phyloP scores from a whole-genome alignment of 345 rosid genomes.

The Noccaea bulbosa region DNA sequence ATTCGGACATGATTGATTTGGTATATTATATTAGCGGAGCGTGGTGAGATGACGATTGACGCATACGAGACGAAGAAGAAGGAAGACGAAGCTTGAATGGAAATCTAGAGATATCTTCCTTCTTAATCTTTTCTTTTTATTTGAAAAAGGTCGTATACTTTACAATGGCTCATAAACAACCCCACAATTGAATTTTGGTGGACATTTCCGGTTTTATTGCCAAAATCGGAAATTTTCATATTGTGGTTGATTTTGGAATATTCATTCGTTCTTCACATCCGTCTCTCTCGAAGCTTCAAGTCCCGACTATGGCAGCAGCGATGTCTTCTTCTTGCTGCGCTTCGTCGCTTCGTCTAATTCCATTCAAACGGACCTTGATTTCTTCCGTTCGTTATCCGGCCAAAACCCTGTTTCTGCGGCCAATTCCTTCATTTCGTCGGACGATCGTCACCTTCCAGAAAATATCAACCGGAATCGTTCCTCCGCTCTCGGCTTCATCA shows the following conservation, averaged over 20 bases:
- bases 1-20: constrained; percentile 42
- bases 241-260: constrained; percentile 9
- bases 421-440: constrained; percentile 38
- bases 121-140: not conserved
- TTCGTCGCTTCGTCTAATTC: constrained; percentile 31
- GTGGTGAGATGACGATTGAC: constrained; percentile 29
- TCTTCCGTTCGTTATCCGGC: constrained; percentile 32
- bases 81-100: constrained; percentile 19
- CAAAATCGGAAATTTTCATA: not conserved
- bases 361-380: not conserved
- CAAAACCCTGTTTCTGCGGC: constrained; percentile 42
- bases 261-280: not conserved
- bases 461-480: constrained; percentile 37
- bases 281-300: constrained; percentile 36
- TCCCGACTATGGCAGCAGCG: constrained; percentile 33
- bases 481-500: constrained; percentile 39
- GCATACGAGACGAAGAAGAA: not conserved
- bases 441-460: constrained; percentile 54
- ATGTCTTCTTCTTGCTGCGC: constrained; percentile 38
- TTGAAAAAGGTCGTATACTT: constrained; percentile 28
- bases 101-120: constrained; percentile 17
- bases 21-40: constrained; percentile 25
- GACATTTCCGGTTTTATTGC: constrained; percentile 27
- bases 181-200: constrained; percentile 9
- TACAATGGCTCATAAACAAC: constrained; percentile 28